A percentile compares a stretch with the other conserved stretches of the same genome.
Evolutionary conservation across 176 grass and related monocot species (phyloP).

Genomic region (Oropetium thomaeum): DNA sequence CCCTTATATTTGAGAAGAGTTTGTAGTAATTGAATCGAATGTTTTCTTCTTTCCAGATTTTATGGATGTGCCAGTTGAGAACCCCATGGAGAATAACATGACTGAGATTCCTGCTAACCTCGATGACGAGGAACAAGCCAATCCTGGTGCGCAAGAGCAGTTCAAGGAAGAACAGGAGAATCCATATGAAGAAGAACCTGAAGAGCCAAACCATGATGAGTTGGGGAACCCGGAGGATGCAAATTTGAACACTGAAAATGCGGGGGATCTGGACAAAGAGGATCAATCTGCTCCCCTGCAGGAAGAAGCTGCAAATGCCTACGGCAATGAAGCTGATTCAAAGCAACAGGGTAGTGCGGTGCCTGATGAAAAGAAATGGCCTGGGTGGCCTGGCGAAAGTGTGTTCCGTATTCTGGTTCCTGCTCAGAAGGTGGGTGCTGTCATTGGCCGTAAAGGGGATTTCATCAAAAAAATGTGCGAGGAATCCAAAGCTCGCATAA

Average conservation of each 20-base stretch:
- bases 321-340: constrained; percentile 7
- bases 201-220: constrained; percentile 3
- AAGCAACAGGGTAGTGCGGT: constrained; percentile 22
- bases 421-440: constrained; percentile 70
- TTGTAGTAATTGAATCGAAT: constrained; percentile 7
- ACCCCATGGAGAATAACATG: constrained; percentile 35
- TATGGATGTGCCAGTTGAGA: constrained; percentile 58
- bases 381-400: constrained; percentile 91
- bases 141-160: constrained; percentile 26
- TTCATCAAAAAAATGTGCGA: constrained; percentile 94
- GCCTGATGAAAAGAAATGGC: constrained; percentile 69
- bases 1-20: neutral
- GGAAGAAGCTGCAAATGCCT: constrained; percentile 16
- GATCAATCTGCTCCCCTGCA: constrained; percentile 8
- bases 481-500: constrained; percentile 91
- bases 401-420: constrained; percentile 87
- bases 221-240: constrained; percentile 28
- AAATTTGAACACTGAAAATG: neutral
- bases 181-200: constrained; percentile 16
- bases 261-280: constrained; percentile 16
- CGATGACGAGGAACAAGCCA: constrained; percentile 26
- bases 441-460: constrained; percentile 97
- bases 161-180: constrained; percentile 31
- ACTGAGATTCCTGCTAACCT: constrained; percentile 19
- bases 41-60: constrained; percentile 33